Base-by-base conservation (phyloP, 2,329 filamentous ascomycete genomes). In the Eutypa lata region DNA sequence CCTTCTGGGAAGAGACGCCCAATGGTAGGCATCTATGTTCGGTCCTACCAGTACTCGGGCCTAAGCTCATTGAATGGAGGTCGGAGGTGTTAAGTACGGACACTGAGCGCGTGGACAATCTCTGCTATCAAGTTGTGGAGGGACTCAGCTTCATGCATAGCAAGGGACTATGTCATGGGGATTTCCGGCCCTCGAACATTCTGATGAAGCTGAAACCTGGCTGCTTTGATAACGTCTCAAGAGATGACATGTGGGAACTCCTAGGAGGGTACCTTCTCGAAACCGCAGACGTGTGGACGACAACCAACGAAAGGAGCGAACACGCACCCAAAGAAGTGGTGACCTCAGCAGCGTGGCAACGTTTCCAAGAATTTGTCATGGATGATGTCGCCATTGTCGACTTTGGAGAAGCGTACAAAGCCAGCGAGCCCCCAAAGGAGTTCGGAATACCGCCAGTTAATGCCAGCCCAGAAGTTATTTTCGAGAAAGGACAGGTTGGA, bases 21-120 rank as follows among this genome's bases (percentile, higher is more conserved):
- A 49, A 49, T 19, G 47, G 47, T 13, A 22, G 47, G 18, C 47
- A 49, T 49, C 24, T 49, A 19, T 49, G 47, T 7, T 28, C 35
- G 4, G 47, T 49, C 14, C 35, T 49, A 13, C 47, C 47, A 22
- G 18, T 49, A 4, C 47, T 49, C n/a, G 47, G 47, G 14, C 35
- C 47, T 14, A 37, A 26, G 5, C 33, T 49, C 19, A 24, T 18
- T 7, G 33, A 40, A 11, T 24, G 38, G 33, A 28, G 38, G 10
- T 24, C 42, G 42, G 19, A 49, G 11, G 24, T 31, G 8, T 21
- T 40, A 24, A 10, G 21, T 6, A 26, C 14, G 2, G 42, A 44
- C 24, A 13, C 7, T 21, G 42, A 44, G 13, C 42, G 19, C 19
- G 22, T 40, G 7, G 22, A 49, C 16, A 40, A 49, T 18, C 33